Evolutionary conservation across 2,329 filamentous ascomycete species (phyloP).

Genomic region (Colletotrichum agaves): DNA sequence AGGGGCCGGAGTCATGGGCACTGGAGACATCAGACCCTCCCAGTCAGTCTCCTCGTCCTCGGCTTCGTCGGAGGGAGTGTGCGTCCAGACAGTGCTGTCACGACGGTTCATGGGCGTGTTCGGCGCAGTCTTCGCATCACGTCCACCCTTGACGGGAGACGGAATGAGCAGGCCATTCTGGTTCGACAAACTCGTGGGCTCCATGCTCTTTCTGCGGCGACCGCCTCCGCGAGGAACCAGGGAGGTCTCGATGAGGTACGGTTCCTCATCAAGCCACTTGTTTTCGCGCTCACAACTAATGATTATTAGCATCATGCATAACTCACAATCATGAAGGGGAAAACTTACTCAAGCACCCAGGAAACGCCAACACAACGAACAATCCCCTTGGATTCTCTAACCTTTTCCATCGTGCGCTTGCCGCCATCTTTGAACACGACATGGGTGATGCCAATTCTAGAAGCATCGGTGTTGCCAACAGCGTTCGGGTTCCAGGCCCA

Average conservation of each 20-base stretch:
- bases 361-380: constrained; percentile 88
- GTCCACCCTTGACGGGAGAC: constrained; percentile 47
- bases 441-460: constrained; percentile 82
- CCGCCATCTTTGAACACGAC: constrained; percentile 91
- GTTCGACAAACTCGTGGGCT: constrained; percentile 76
- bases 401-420: constrained; percentile 83
- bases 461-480: constrained; percentile 46
- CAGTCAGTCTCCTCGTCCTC: constrained; percentile 54
- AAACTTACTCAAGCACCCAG: constrained; percentile 87
- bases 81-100: constrained; percentile 66
- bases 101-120: constrained; percentile 63
- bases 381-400: constrained; percentile 75
- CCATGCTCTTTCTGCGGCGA: constrained; percentile 83
- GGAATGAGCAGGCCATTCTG: constrained; percentile 71
- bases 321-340: background rate
- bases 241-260: constrained; percentile 75
- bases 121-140: constrained; percentile 51
- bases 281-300: constrained; percentile 79
- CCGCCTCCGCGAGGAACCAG: constrained; percentile 75
- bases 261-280: constrained; percentile 78
- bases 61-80: constrained; percentile 60
- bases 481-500: constrained; percentile 77
- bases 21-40: constrained; percentile 61
- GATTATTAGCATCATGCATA: background rate
- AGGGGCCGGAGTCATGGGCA: constrained; percentile 68